Evolutionary conservation across 164 flowering plant genomes (phyloP).

Genomic region (Akebia trifoliata): DNA sequence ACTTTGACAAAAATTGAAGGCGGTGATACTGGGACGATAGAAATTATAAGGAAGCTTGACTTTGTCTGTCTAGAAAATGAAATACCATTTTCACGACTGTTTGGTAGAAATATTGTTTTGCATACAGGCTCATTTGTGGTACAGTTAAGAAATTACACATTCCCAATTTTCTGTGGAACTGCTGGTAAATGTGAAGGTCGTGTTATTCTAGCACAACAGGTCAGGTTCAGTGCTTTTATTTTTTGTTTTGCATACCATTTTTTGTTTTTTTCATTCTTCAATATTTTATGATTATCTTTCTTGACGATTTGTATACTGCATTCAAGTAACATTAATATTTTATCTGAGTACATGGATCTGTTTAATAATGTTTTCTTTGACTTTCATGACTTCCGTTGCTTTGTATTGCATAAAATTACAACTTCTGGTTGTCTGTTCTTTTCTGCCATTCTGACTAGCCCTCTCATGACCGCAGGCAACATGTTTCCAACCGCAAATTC

Average conservation of each 20-base stretch:
- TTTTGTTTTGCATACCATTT: background rate
- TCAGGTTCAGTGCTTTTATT: conserved; percentile 21
- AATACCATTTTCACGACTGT: conserved; percentile 81
- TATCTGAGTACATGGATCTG: no score
- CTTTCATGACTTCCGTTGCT: no score
- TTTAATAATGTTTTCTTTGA: no score
- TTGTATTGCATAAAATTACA: no score
- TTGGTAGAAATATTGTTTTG: conserved; percentile 72
- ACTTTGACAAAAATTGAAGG: conserved; percentile 79
- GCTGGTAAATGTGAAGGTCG: conserved; percentile 91
- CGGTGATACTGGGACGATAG: conserved; percentile 90
- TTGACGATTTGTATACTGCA: no score
- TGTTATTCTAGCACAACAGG: conserved; percentile 94
- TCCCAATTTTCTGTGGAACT: conserved; percentile 67
- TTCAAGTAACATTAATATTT: no score
- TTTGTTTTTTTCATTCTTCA: no score
- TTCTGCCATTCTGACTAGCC: no score
- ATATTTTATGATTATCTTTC: no score
- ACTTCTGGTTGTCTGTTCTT: no score
- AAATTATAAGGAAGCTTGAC: conserved; percentile 76
- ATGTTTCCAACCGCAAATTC: conserved; percentile 87
- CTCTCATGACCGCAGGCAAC: conserved; percentile 70
- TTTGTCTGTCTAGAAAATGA: conserved; percentile 57
- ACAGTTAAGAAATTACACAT: conserved; percentile 73
- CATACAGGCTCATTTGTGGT: conserved; percentile 61